phyloP scores from a whole-genome alignment of 225 moss, liverwort and hornwort genomes.

The Polytrichum formosum region DNA sequence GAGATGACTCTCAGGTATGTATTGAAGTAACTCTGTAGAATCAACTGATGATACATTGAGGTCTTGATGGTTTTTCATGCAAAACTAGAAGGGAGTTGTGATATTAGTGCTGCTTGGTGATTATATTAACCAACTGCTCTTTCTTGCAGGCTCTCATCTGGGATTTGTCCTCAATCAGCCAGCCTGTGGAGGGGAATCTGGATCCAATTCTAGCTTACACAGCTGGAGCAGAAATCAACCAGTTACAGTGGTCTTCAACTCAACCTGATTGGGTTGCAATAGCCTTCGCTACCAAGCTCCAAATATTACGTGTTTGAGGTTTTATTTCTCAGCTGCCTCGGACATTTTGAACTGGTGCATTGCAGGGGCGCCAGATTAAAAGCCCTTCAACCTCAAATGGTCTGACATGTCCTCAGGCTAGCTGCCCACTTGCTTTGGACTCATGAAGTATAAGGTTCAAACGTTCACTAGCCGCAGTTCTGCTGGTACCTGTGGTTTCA shows the following conservation, averaged over 20 bases:
- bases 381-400: no score
- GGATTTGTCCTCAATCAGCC: slow-evolving; percentile 81
- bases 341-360: no score
- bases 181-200: slow-evolving; percentile 70
- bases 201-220: slow-evolving; percentile 94
- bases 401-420: no score
- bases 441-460: no score
- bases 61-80: background rate
- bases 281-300: slow-evolving; percentile 77
- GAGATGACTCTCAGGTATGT: slow-evolving; percentile 74
- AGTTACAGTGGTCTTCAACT: slow-evolving; percentile 90
- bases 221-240: slow-evolving; percentile 87
- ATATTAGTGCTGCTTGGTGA: background rate
- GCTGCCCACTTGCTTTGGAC: no score
- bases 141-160: slow-evolving; percentile 75
- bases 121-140: background rate
- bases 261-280: slow-evolving; percentile 93
- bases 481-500: no score
- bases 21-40: background rate
- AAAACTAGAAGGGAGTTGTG: background rate
- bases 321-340: no score
- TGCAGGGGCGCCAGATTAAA: no score
- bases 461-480: no score
- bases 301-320: slow-evolving; percentile 75
- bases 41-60: no score